Base-by-base conservation (phyloP, 2,329 filamentous ascomycete species). In the Pochonia chlamydosporia region DNA sequence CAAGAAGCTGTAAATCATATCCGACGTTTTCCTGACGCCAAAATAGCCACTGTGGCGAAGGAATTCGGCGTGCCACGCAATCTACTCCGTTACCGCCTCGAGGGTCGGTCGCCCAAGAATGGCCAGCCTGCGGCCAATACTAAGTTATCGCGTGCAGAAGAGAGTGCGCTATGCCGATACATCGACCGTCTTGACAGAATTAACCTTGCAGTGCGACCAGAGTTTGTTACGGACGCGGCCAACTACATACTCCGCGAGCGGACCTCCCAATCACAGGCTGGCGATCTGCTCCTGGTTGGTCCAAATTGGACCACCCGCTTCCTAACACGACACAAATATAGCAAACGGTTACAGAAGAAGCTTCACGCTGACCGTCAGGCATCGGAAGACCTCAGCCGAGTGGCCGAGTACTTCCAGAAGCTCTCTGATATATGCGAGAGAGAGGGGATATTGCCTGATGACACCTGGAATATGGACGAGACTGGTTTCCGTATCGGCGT, bases 381-480 rank as follows among this genome's bases (percentile, higher is more conserved):
- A 11, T 43, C 47, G n/a, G 43, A 52, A 20, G 20, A 16, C 6
- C 8, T 37, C 20, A 8, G 8, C n/a, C n/a, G 7, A 8, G 35
- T 37, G 6, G 7, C 14, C 6, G n/a, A 40, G 7, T 52, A 52
- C 37, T 52, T 49, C 31, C 13, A 47, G 3, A n/a, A n/a, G n/a
- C n/a, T n/a, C n/a, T n/a, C n/a, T n/a, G n/a, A n/a, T n/a, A n/a
- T n/a, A n/a, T n/a, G n/a, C n/a, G n/a, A n/a, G 20, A 35, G 40
- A 8, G 11, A 47, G 14, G 47, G 44, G 9, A 52, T 52, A 14
- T 11, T 20, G 2, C 35, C 35, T 2, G 40, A 47, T 7, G 33
- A 37, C 28, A 52, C 45, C 13, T 52, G 40, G 49, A 49, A 52
- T 44, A 49, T n/a, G n/a, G n/a, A n/a, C n/a, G n/a, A n/a, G n/a